Percentiles rank a stretch among this genome's conserved stretches.
Evolutionary conservation across 306 rosid species (phyloP).

Genomic region (Cyamopsis tetragonoloba): DNA sequence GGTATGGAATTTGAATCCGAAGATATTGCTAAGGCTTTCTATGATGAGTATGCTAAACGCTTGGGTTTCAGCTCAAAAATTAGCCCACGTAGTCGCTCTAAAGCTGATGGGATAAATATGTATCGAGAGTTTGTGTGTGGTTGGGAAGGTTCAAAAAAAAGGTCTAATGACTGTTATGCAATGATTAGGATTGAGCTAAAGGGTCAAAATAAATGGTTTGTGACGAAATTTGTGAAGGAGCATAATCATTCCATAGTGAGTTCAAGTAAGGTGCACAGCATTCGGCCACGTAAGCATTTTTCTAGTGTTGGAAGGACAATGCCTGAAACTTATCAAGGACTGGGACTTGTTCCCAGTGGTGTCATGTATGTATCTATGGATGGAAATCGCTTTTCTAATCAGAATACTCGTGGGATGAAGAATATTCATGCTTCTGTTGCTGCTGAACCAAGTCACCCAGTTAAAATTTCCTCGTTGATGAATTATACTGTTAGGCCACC

Average conservation of each 20-base stretch:
- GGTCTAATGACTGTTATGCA: constrained; percentile 64
- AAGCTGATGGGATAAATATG: constrained; percentile 44
- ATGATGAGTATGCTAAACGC: constrained; percentile 61
- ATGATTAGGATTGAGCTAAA: constrained; percentile 67
- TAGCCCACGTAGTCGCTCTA: constrained; percentile 43
- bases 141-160: constrained; percentile 62
- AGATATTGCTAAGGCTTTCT: constrained; percentile 59
- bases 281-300: constrained; percentile 77
- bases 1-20: constrained; percentile 84
- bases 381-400: constrained; percentile 48
- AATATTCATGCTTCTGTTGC: constrained; percentile 34
- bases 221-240: constrained; percentile 73
- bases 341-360: constrained; percentile 81
- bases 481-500: constrained; percentile 49
- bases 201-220: constrained; percentile 65
- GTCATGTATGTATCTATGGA: constrained; percentile 84
- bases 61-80: constrained; percentile 61
- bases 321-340: constrained; percentile 66
- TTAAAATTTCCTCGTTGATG: constrained; percentile 38
- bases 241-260: constrained; percentile 63
- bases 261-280: constrained; percentile 46
- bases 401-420: constrained; percentile 48
- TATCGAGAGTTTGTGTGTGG: constrained; percentile 67
- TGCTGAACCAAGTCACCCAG: constrained; percentile 42
- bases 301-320: constrained; percentile 65